Evolutionary conservation across 192 early-diverging fungal genomes (phyloP).

Genomic region (Pilaira anomala): DNA sequence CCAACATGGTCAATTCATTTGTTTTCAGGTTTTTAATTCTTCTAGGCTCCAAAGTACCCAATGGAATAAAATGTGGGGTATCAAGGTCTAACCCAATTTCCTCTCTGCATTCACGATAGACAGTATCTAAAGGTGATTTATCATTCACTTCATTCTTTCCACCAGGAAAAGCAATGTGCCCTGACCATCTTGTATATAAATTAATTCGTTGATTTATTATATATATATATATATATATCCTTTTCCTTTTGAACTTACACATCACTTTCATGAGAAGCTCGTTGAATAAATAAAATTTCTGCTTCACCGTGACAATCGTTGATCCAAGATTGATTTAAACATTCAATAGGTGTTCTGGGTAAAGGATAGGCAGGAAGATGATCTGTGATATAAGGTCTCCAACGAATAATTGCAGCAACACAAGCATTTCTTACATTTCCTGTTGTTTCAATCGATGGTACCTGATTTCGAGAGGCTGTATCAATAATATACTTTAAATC

Average conservation of each 20-base stretch:
- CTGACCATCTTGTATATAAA: too few species aligned
- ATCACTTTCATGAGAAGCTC: constrained; percentile 25
- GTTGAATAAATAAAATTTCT: constrained; percentile 30
- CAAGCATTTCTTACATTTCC: constrained; percentile 11
- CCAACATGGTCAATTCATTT: constrained; percentile 5
- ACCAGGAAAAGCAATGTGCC: constrained; percentile 33
- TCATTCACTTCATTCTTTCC: constrained; percentile 30
- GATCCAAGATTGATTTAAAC: constrained; percentile 20
- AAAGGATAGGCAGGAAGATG: background rate
- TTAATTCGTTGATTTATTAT: too few species aligned
- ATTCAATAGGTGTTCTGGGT: constrained; percentile 15
- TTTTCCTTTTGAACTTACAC: constrained; percentile 10
- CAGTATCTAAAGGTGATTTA: constrained; percentile 25
- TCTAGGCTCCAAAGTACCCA: constrained; percentile 22
- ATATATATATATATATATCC: background rate
- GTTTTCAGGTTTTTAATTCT: constrained; percentile 12
- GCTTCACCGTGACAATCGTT: constrained; percentile 8
- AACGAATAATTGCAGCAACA: constrained; percentile 16
- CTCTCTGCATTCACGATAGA: constrained; percentile 25
- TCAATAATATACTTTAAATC: background rate
- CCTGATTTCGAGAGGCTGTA: too few species aligned
- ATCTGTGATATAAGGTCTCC: background rate
- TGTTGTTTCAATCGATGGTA: background rate
- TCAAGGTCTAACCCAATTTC: constrained; percentile 33
- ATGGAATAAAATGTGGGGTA: constrained; percentile 12